These are phyloP conservation scores for Pholiota microspora DNA, from an alignment of 768 basidiomycete species.

Conservation along the genomic window DNA sequence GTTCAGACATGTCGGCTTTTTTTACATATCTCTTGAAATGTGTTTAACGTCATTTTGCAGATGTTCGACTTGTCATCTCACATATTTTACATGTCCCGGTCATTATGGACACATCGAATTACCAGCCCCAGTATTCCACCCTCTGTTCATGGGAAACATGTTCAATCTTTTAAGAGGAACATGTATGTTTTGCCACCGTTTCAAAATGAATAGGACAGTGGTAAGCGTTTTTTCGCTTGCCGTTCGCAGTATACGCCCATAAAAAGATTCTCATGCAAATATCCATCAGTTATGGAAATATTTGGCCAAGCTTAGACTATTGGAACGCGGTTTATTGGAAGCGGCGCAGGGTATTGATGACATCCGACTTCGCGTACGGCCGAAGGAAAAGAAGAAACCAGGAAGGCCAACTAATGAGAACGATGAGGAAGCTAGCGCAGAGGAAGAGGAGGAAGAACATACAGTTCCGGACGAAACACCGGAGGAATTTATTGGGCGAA, in stretches of 20 bases:
- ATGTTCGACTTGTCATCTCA: slow-evolving; percentile 90
- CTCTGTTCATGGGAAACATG: slow-evolving; percentile 91
- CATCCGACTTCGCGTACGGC: slow-evolving; percentile 43
- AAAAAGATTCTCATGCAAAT: not conserved
- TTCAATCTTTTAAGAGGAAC: slow-evolving; percentile 83
- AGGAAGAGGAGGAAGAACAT: slow-evolving; percentile 39
- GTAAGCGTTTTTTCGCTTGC: slow-evolving; percentile 35
- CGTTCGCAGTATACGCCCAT: slow-evolving; percentile 7
- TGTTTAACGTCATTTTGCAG: slow-evolving; percentile 41
- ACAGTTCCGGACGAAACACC: slow-evolving; percentile 54
- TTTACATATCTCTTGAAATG: not conserved
- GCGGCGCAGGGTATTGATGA: slow-evolving; percentile 78
- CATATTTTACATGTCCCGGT: slow-evolving; percentile 93
- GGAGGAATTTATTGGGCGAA: slow-evolving; percentile 57
- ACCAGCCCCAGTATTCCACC: slow-evolving; percentile 93
- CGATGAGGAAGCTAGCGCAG: slow-evolving; percentile 29
- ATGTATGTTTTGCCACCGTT: slow-evolving; percentile 93
- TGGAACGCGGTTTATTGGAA: slow-evolving; percentile 87
- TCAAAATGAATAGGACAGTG: slow-evolving; percentile 74
- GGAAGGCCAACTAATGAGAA: slow-evolving; percentile 32
- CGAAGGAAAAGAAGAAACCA: slow-evolving; percentile 26
- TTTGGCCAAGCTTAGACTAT: slow-evolving; percentile 78
- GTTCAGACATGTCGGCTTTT: slow-evolving; percentile 78
- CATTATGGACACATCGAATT: slow-evolving; percentile 98
- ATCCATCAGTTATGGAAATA: slow-evolving; percentile 83